phyloP scores from a whole-genome alignment of 306 rosid genomes.

The Quercus alba region DNA sequence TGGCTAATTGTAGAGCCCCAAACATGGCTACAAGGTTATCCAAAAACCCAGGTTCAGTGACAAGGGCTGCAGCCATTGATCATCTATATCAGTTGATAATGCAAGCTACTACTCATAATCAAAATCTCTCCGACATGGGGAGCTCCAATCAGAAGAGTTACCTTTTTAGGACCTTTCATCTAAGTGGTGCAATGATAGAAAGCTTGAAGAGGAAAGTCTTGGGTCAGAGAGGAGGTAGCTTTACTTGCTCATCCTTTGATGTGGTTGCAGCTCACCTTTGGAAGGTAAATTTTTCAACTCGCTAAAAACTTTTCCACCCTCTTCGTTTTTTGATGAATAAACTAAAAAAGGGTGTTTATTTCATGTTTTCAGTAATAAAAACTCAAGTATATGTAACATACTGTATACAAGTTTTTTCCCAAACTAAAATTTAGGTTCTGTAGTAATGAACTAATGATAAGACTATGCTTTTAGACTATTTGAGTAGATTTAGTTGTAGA shows the following conservation, averaged over 20 bases:
- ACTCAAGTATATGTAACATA: too few relatives aligned
- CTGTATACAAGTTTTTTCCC: too few relatives aligned
- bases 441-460: too few relatives aligned
- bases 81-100: conserved; percentile 62
- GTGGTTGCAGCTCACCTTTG: conserved; percentile 72
- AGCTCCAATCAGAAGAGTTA: conserved; percentile 23
- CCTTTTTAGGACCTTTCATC: conserved; percentile 52
- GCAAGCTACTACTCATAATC: conserved; percentile 36
- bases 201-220: conserved; percentile 40
- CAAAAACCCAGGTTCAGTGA: conserved; percentile 4
- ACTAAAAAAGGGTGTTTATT: neutral
- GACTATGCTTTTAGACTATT: neutral
- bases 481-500: neutral
- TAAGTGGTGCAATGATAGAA: conserved; percentile 42
- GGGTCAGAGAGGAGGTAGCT: conserved; percentile 16
- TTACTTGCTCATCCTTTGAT: conserved; percentile 69
- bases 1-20: conserved; percentile 3
- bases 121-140: neutral
- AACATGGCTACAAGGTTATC: conserved; percentile 13
- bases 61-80: conserved; percentile 52
- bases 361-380: too few relatives aligned
- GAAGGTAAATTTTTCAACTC: conserved; percentile 47
- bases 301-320: neutral
- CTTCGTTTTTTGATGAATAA: neutral
- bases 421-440: neutral